Base-by-base conservation (phyloP, 306 rosid species). In the Benincasa hispida region DNA sequence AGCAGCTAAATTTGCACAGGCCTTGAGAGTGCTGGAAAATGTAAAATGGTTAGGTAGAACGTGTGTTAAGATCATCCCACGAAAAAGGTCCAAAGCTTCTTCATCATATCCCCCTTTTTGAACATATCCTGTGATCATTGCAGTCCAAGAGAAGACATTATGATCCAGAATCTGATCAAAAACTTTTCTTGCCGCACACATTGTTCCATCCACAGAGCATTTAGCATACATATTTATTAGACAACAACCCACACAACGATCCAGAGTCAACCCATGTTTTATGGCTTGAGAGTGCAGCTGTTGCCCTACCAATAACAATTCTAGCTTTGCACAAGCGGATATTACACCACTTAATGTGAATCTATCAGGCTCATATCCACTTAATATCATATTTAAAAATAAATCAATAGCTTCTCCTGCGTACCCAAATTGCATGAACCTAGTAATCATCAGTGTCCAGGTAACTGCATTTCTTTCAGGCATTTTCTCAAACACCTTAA, bases 71-170 rank as follows among this genome's bases (percentile, higher is more conserved):
- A 84, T 67, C 90, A 87, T 87, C 35, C 68, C 55, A 60, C 74
- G 11, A 60, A 89, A 84, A 80, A 87, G 63, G 48, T 78, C 45
- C 2, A 87, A 21, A 45, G 90, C 90, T 69, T 87, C 86, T 78
- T 42, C 54, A 53, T 87, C 87, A 67, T 17, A 59, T 21, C 87
- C 86, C 47, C 81, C 51, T 5, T 80, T 79, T 79, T 81, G 84
- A 19, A 77, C 88, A 68, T 84, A 83, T 24, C 83, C 90, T 1
- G 86, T 34, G 48, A 87, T 86, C 68, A 89, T 79, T 13, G 87
- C 86, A 27, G 93, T 89, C 93, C 93, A 89, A 39, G 89, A 85
- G 86, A 89, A 70, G 75, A 87, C 90, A 81, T 83, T 87, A 76
- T 74, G 87, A 50, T 75, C 70, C 3, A 70, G 48, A 82, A 86